phyloP scores from a whole-genome alignment of 805 yeast genomes.

The Zygotorulaspora chibaensis region DNA sequence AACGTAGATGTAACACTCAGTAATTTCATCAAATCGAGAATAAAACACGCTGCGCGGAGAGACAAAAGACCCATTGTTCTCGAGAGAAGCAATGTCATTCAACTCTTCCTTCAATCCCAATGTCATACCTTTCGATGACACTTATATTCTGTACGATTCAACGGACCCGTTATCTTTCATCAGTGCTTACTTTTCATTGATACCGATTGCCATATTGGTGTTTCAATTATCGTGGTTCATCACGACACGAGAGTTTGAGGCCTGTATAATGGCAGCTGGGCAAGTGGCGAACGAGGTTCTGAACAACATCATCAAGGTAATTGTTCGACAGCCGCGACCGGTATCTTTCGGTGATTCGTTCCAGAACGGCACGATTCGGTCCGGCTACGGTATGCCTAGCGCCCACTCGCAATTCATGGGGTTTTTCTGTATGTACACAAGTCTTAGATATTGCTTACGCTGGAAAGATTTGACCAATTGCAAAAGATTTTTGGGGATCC shows the following conservation, averaged over 20 bases:
- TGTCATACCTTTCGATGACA: slow-evolving; percentile 72
- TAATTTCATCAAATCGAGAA: not conserved
- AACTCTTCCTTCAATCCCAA: slow-evolving; percentile 15
- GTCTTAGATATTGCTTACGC: slow-evolving; percentile 42
- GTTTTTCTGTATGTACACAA: slow-evolving; percentile 58
- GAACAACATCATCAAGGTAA: slow-evolving; percentile 62
- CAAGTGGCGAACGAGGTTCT: slow-evolving; percentile 73
- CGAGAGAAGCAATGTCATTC: not conserved
- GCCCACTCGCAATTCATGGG: slow-evolving; percentile 98
- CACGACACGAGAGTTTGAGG: slow-evolving; percentile 77
- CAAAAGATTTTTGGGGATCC: slow-evolving; percentile 33
- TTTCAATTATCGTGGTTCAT: slow-evolving; percentile 83
- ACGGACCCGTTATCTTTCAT: slow-evolving; percentile 53
- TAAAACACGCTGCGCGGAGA: too few species aligned
- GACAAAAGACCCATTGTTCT: too few species aligned
- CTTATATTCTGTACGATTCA: slow-evolving; percentile 76
- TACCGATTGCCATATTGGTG: slow-evolving; percentile 74
- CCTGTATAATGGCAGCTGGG: slow-evolving; percentile 78
- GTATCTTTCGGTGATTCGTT: slow-evolving; percentile 33
- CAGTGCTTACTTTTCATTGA: slow-evolving; percentile 68
- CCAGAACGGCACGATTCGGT: slow-evolving; percentile 40
- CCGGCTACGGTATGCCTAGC: slow-evolving; percentile 92
- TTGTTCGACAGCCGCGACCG: slow-evolving; percentile 74
- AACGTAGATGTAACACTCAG: not conserved
- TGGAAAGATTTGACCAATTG: slow-evolving; percentile 37